Base-by-base conservation (phyloP, 148 eudicot genomes). In the Camellia granthamiana region DNA sequence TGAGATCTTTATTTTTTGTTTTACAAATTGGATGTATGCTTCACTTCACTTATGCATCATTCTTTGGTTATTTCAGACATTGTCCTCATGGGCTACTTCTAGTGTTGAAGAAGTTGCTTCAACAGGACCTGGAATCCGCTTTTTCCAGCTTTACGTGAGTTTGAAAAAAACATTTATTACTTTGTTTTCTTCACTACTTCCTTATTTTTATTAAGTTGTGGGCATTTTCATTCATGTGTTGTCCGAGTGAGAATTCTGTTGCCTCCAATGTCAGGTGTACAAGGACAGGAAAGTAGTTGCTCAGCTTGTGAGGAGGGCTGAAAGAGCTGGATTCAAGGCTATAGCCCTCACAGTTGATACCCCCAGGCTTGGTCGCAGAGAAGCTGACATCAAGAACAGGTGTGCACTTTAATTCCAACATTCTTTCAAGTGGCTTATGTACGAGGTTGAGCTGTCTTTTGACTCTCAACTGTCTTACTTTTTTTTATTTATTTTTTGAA, bases 81-180 rank as follows among this genome's bases (percentile, higher is more conserved):
- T 95, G 74, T 95, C 99, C 43, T 93, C 99, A 72, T 95, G 99
- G 99, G 93, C 97, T 47, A 95, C 99, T 52, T 95, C 99, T 3
- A 95, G 99, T 79, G 99, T 95, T 23, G 99, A 95, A 81, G 99
- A 95, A 87, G 99, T 95, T 79, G 98, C 99, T 86, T 95, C 99
- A 77, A 93, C 99, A 18, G 98, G 99, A 76, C 97, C 99, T 54
- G 99, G 99, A 79, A 93, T 93, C 86, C 93, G 99, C 75, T 96
- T 96, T 88, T 96, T 96, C 90, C 99, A 93, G 91, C 98, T 96
- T 84, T 96, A 93, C 83, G 99, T 96, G 86, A 96, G 95, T 72
- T 75, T 51, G 11, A 42, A 7, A 15, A 59, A 16, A 52, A 19
- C n/a, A 59, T 63, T 56, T 42, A 12, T 42, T 73, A 2, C 63